Evolutionary conservation across 2,329 filamentous ascomycete species (phyloP), one percentile per base, ranked within the genome.

Genomic region (Alternaria dauci): DNA sequence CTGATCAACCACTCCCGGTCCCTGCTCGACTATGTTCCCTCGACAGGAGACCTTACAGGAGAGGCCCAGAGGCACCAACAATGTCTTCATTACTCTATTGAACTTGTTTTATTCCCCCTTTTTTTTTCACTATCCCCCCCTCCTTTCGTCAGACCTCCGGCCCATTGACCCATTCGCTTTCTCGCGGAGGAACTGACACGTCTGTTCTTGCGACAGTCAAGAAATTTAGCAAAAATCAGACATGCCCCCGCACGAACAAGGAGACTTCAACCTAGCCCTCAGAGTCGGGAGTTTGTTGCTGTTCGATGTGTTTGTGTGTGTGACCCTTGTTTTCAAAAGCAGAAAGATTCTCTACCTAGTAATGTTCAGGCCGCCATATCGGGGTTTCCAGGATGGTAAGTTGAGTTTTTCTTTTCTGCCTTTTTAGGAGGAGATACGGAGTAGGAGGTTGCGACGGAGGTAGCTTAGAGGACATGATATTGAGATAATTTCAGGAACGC

Each of bases 231-330:
- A 36, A 36, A 23, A 18, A 18, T 11, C 20, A 34, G 44, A 34
- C 12, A 23, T 32, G 16, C 44, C 20, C 30, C 18, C 28, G 12
- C 30, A 48, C n/a, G 18, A 32, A 48, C 46, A 34, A 25, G 11
- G 28, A 34, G 20, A 34, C 46, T 32, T 23, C 12, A 9, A 48
- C 30, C 66, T 68, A 1, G 76, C 83, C 39, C 81, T 81, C 3
- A 80, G 69, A 7, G 61, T 56, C 12, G 58, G 59, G 3, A 83
- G 65, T 47, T 79, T 79, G 4, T 66, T 68, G 53, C 80, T 79
- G 47, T 72, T 71, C 3, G 63, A 30, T 8, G 75, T 70, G 38
- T 61, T 75, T 6, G 77, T 81, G 55, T 71, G 70, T 36, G 16
- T 84, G 79, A n/a, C 16, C 58, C 12, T 41, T 41, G 8, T 16